Conservation (phyloP, 768 basidiomycete species). For the Lentinula boryana region DNA sequence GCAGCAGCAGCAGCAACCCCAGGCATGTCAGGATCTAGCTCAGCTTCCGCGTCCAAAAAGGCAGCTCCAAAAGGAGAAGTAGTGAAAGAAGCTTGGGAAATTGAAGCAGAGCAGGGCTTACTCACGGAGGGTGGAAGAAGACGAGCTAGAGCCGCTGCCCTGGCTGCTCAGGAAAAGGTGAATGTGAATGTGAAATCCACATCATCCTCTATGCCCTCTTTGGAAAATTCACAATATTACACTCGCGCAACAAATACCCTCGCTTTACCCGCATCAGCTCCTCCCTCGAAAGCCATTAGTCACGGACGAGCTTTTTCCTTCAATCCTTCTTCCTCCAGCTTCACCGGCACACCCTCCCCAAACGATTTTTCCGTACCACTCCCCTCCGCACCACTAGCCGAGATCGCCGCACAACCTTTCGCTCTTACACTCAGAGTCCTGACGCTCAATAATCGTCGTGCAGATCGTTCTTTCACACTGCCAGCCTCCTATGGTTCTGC, state of each 20-base stretch:
- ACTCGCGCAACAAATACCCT: conserved; percentile 48
- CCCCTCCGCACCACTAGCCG: conserved; percentile 60
- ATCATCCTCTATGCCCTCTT: conserved; percentile 18
- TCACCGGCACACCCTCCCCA: neutral
- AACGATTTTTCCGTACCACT: conserved; percentile 53
- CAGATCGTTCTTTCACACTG: conserved; percentile 58
- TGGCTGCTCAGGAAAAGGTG: conserved; percentile 4
- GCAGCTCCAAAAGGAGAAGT: conserved; percentile 24
- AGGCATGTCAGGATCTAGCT: neutral
- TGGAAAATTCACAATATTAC: conserved; percentile 58
- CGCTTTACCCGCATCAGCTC: conserved; percentile 55
- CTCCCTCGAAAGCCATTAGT: conserved; percentile 39
- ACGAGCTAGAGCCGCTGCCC: conserved; percentile 42
- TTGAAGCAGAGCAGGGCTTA: conserved; percentile 71
- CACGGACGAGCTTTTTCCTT: conserved; percentile 64
- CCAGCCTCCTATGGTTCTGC: conserved; percentile 33
- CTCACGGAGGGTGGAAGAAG: conserved; percentile 70
- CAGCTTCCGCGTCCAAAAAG: conserved; percentile 5
- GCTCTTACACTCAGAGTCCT: conserved; percentile 53
- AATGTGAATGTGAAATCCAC: conserved; percentile 7
- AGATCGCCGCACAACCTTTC: conserved; percentile 56
- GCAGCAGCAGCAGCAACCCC: conserved; percentile 9
- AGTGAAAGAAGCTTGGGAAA: conserved; percentile 72
- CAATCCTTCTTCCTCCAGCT: conserved; percentile 14
- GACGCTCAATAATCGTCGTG: conserved; percentile 55